These are phyloP conservation scores for Capsicum pubescens DNA, from an alignment of 257 asterid genomes.

Conservation along the genomic window DNA sequence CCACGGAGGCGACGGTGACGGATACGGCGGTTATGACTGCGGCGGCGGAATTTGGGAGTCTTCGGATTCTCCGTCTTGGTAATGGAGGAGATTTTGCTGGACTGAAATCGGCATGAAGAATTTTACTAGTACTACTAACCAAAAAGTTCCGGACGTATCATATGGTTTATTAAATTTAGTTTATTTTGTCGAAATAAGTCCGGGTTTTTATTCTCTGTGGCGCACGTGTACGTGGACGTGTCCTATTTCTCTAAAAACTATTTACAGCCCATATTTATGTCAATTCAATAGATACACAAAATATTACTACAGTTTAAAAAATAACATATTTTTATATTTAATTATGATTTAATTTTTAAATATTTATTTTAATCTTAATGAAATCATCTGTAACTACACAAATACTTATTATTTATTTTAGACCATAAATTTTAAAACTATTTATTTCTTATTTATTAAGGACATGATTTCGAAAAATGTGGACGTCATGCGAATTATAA, in stretches of 20 bases:
- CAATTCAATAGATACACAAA: no score
- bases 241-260: not conserved
- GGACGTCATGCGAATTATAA: no score
- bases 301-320: no score
- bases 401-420: no score
- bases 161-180: slow-evolving; percentile 41
- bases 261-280: no score
- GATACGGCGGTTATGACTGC: not conserved
- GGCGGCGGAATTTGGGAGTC: slow-evolving; percentile 23
- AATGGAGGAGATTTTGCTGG: slow-evolving; percentile 32
- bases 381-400: no score
- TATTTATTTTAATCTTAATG: no score
- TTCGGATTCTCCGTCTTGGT: slow-evolving; percentile 15
- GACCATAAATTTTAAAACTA: no score
- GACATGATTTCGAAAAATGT: no score
- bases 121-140: slow-evolving; percentile 20
- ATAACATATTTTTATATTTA: no score
- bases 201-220: slow-evolving; percentile 40
- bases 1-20: not conserved
- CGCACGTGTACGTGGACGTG: slow-evolving; percentile 16
- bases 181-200: slow-evolving; percentile 32
- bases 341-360: no score
- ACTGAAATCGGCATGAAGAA: slow-evolving; percentile 31
- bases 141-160: slow-evolving; percentile 45
- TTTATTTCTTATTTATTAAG: no score